These are phyloP conservation scores for Cyberlindnera meyerae DNA, from an alignment of 805 yeast species.

Conservation along the genomic window DNA sequence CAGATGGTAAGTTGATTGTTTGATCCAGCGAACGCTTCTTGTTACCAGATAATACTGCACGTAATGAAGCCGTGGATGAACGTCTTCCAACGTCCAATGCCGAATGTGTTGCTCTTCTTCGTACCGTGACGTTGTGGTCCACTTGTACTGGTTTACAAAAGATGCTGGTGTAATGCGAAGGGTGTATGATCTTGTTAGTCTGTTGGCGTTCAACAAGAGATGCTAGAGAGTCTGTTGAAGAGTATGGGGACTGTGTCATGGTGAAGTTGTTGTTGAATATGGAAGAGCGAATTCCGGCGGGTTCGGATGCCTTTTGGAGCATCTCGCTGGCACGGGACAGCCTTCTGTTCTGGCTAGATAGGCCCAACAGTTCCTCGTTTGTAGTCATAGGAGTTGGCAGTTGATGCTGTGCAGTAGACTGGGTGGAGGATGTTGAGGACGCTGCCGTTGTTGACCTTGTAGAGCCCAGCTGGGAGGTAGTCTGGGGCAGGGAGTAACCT, in stretches of 20 bases:
- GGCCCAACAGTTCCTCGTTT: constrained; percentile 2
- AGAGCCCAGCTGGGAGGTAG: too few species aligned
- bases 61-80: constrained; percentile 18
- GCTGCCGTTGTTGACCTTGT: not conserved
- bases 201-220: constrained; percentile 37
- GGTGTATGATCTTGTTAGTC: constrained; percentile 37
- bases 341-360: constrained; percentile 7
- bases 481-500: not conserved
- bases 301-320: constrained; percentile 16
- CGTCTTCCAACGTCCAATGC: constrained; percentile 5
- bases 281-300: constrained; percentile 19
- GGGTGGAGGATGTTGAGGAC: not conserved
- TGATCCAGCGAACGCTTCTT: constrained; percentile 9
- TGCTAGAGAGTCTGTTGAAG: constrained; percentile 34
- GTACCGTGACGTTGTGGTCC: not conserved
- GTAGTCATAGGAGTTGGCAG: not conserved
- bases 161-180: constrained; percentile 34
- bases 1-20: constrained; percentile 6
- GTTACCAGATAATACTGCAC: constrained; percentile 8
- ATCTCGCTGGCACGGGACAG: constrained; percentile 18
- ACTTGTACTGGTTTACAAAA: constrained; percentile 12
- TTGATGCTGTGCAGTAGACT: not conserved
- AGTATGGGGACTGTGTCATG: constrained; percentile 19
- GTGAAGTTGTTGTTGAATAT: constrained; percentile 6
- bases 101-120: constrained; percentile 1